phyloP scores from a whole-genome alignment of 192 early-diverging fungal genomes.

The Backusella australiensis region DNA sequence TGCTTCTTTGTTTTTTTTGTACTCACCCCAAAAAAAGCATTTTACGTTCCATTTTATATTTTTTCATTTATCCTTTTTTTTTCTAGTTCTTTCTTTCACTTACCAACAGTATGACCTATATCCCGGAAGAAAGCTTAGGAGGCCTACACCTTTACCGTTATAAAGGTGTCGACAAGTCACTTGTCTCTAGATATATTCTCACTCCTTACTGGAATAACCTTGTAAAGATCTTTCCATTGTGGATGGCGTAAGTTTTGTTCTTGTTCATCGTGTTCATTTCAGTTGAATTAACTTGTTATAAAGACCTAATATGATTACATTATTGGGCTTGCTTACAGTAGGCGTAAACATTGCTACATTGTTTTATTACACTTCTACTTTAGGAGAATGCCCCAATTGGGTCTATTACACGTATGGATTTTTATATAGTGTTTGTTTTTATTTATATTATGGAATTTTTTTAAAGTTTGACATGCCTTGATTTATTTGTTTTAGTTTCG shows the following conservation, averaged over 20 bases:
- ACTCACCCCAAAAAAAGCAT: conserved; percentile 5
- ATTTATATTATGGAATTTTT: neutral
- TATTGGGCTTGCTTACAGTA: conserved; percentile 80
- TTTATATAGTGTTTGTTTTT: neutral
- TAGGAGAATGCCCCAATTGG: conserved; percentile 78
- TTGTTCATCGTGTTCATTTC: neutral
- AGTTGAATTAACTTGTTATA: neutral
- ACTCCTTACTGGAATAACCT: conserved; percentile 90
- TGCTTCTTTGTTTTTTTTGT: conserved; percentile 6
- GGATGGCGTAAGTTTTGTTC: conserved; percentile 82
- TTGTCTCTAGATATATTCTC: conserved; percentile 77
- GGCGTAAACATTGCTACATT: conserved; percentile 68
- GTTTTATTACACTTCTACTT: conserved; percentile 71
- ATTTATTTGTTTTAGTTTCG: conserved; percentile 43
- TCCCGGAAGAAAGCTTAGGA: conserved; percentile 63
- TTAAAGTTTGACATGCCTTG: conserved; percentile 11
- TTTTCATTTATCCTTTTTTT: neutral
- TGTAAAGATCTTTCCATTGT: conserved; percentile 83
- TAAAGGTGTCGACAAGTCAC: conserved; percentile 78
- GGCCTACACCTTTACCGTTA: conserved; percentile 82
- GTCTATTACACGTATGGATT: conserved; percentile 68
- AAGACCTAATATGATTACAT: conserved; percentile 89
- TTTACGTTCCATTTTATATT: neutral
- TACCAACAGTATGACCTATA: conserved; percentile 46
- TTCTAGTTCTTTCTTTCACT: neutral